These are phyloP conservation scores for Quercus tomentella DNA, from an alignment of 331 rosid genomes.

Conservation along the genomic window DNA sequence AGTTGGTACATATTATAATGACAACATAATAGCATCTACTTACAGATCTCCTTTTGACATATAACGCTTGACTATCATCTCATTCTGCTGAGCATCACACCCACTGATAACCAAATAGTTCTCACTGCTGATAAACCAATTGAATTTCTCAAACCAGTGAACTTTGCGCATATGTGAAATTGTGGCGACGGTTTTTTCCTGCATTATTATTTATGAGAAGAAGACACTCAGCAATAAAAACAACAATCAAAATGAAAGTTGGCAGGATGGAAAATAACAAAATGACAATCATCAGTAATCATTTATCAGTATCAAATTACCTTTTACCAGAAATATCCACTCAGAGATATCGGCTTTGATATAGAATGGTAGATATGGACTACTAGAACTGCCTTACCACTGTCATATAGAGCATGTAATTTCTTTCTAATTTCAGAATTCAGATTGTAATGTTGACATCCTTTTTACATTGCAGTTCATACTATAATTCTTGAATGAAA, in stretches of 20 bases:
- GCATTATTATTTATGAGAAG: slow-evolving; percentile 24
- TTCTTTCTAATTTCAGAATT: not conserved
- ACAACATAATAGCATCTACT: slow-evolving; percentile 36
- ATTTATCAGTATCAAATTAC: not conserved
- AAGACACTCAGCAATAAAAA: not conserved
- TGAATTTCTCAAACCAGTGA: slow-evolving; percentile 99
- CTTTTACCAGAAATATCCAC: not conserved
- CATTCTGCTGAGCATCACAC: slow-evolving; percentile 98
- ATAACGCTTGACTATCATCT: slow-evolving; percentile 98
- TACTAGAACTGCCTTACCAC: not conserved
- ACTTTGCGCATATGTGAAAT: slow-evolving; percentile 98
- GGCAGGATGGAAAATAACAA: not conserved
- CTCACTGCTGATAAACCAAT: slow-evolving; percentile 98
- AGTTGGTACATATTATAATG: not conserved
- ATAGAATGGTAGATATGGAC: not conserved
- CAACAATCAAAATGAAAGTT: slow-evolving; percentile 1
- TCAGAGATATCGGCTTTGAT: not conserved
- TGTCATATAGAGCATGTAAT: not conserved
- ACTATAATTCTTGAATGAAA: not conserved
- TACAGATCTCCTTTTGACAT: slow-evolving; percentile 99
- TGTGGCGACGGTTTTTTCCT: slow-evolving; percentile 91
- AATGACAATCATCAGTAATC: not conserved
- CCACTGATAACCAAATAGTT: slow-evolving; percentile 98
- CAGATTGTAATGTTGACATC: not conserved
- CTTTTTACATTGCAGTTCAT: not conserved